Evolutionary conservation across 257 asterid genomes (phyloP).

Genomic region (Apocynum venetum): DNA sequence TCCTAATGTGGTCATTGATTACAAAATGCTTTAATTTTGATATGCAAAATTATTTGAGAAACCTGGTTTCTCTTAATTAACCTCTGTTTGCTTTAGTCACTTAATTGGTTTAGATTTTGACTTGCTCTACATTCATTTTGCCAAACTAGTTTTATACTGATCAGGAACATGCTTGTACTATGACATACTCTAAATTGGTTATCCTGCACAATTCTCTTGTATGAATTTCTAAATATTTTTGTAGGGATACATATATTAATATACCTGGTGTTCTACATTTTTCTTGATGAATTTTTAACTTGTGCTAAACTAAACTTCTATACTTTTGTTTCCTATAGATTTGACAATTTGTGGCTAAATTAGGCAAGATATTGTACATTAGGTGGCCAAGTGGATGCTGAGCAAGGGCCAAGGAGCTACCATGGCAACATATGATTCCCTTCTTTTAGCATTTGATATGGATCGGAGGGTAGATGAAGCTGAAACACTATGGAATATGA

Average conservation of each 20-base stretch:
- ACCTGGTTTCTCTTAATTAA: not conserved
- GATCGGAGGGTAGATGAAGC: constrained; percentile 85
- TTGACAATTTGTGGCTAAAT: not conserved
- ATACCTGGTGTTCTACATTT: not conserved
- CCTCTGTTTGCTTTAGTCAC: not conserved
- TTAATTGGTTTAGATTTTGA: no score
- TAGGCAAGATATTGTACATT: not conserved
- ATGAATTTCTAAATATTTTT: not conserved
- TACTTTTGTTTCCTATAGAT: not conserved
- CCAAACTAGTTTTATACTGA: not conserved
- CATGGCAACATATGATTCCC: constrained; percentile 73
- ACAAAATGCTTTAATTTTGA: not conserved
- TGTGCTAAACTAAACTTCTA: not conserved
- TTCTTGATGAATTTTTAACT: no score
- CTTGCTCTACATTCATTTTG: not conserved
- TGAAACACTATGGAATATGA: constrained; percentile 70
- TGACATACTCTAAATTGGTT: not conserved
- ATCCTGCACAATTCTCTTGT: not conserved
- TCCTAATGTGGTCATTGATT: not conserved
- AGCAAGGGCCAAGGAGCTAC: constrained; percentile 92
- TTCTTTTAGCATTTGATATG: constrained; percentile 83
- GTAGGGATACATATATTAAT: not conserved
- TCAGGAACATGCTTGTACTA: not conserved
- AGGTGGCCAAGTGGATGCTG: constrained; percentile 76
- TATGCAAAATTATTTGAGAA: not conserved